Evolutionary conservation across 495 filamentous ascomycete genomes (phyloP), one percentile per base, ranked within the genome.

Genomic region (Penicillium alfredii): DNA sequence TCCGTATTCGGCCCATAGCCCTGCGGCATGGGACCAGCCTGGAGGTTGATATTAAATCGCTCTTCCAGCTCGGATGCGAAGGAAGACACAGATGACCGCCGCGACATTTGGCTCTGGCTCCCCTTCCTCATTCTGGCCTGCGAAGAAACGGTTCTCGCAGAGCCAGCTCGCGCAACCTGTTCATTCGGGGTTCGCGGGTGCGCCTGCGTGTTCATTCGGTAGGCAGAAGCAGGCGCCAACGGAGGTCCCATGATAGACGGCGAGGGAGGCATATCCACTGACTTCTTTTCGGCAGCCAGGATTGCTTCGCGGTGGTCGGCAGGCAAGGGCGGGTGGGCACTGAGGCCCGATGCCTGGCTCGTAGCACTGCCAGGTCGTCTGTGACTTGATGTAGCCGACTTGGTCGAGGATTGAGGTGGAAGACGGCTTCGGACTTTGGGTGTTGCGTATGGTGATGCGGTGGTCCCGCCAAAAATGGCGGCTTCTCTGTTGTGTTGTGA

Each of bases 41-140:
- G 77, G 13, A 68, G 53, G 11, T 75, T 70, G 35, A 84, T 83
- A 48, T 88, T 86, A 70, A 97, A 96, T 8, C 88, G 73, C 44
- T 81, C 80, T 46, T 98, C 92, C 8, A 98, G 56, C 61, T 98
- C 92, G 4, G 92, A 96, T 3, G 78, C 86, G 49, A 97, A 98
- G 0, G 92, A 98, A 3, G 92, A 94, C 8, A 96, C 74, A 0
- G 92, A 98, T 4, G 89, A 92, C 38, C 86, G 74, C 10, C 86
- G 74, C 11, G 78, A 76, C 35, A 75, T 64, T 29, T 78, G 78
- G 42, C 73, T 78, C 37, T 75, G 68, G 33, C 61, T 63, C 32
- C 40, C 47, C 35, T 58, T 63, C 29, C 61, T 50, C 33, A 60
- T 36, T 19, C 50, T 58, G 16, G 52, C 44, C 8, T 60, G 59